Base-by-base conservation (phyloP, 257 asterid genomes). In the Solanum sejunctum region DNA sequence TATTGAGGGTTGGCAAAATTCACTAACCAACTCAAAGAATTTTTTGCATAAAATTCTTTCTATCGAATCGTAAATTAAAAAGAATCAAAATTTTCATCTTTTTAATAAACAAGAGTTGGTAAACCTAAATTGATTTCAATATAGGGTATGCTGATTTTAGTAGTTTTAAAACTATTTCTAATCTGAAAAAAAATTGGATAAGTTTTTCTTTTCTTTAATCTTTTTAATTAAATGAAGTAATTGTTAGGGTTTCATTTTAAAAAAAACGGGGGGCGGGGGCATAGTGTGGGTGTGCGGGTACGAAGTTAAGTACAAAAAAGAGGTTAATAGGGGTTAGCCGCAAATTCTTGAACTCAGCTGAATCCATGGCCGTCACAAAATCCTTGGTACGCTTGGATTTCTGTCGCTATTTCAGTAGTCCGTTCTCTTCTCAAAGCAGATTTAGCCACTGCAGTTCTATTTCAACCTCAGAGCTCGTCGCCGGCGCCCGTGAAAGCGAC, bases 391-490 rank as follows among this genome's bases (percentile, higher is more conserved):
- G 63, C 10, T 51, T 77, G 23, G 21, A 16, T 77, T 15, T 77
- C 47, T 49, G 63, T 32, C 80, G 73, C 66, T 45, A n/a, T 70
- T 26, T 83, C 28, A 43, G 8, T 49, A 60, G n/a, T 6, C 36
- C 54, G 3, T 60, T 20, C 21, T 81, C 75, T n/a, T 21, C 75
- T n/a, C 57, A 43, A 13, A 51, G 56, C 5, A 67, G 60, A 82
- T 86, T 85, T 43, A 87, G 85, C 36, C 54, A 60, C n/a, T 77
- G 84, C 69, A 60, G 86, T 23, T 15, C 54, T 84, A 15, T 83
- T 80, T 54, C 89, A 83, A 54, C 77, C 79, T 57, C 84, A 6
- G 83, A 69, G 4, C 28, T 85, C 54, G 77, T 66, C 51, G 61
- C 51, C 43, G 56, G n/a, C 70, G 17, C 12, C 21, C 10, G 56